Percentiles rank a stretch among this genome's conserved stretches.
Conservation (phyloP, 2,329 filamentous ascomycete genomes). For the Fusarium globosum region DNA sequence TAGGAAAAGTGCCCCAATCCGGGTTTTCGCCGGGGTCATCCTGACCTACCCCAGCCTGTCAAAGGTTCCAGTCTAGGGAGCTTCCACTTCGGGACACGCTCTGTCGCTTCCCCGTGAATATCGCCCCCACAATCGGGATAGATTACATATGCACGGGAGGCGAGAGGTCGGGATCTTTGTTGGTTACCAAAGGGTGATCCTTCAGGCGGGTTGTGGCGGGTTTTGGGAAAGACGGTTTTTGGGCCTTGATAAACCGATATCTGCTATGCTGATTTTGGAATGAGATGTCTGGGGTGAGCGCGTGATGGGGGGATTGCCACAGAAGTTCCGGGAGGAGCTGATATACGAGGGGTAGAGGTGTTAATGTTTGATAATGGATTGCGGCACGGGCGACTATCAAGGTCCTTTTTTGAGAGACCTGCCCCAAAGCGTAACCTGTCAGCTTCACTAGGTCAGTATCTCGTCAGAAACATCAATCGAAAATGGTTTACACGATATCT, state of each 20-base stretch:
- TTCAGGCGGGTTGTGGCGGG: neutral
- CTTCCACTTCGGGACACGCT: constrained; percentile 26
- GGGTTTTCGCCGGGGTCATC: neutral
- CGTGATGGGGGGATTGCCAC: constrained; percentile 2
- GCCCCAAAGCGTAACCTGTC: neutral
- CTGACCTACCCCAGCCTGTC: constrained; percentile 26
- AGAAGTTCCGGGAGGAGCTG: constrained; percentile 1
- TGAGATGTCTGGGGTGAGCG: neutral
- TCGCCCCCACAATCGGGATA: constrained; percentile 2
- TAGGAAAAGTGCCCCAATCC: neutral
- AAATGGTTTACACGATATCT: neutral
- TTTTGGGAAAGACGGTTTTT: neutral
- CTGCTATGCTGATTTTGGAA: constrained; percentile 1
- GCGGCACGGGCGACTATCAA: constrained; percentile 4
- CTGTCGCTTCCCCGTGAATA: neutral
- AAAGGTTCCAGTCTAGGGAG: constrained; percentile 30
- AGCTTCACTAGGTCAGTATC: neutral
- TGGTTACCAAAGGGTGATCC: neutral
- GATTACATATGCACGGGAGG: neutral
- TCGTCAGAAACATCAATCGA: neutral
- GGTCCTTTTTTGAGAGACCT: neutral
- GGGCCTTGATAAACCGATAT: constrained; percentile 11
- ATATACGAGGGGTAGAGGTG: neutral
- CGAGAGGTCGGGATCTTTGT: neutral
- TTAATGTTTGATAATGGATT: neutral